These are phyloP conservation scores for Colletotrichum falcatum DNA, from an alignment of 2,329 filamentous ascomycete genomes.

Conservation along the genomic window DNA sequence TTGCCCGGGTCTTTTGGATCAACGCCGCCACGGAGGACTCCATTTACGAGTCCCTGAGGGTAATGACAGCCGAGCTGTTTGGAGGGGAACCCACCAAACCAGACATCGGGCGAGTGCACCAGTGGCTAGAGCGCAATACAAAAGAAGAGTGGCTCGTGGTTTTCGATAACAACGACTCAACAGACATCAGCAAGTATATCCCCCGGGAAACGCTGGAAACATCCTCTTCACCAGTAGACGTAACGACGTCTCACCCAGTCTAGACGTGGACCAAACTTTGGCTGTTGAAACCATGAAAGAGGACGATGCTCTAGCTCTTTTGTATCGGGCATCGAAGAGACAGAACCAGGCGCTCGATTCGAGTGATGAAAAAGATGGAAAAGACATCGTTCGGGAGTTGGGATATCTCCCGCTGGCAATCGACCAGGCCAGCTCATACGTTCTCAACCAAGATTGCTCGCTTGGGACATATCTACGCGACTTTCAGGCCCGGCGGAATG, in stretches of 20 bases:
- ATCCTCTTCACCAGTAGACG: conserved; percentile 47
- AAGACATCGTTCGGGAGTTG: conserved; percentile 41
- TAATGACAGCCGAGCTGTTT: conserved; percentile 34
- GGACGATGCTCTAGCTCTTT: neutral
- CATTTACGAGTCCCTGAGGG: conserved; percentile 43
- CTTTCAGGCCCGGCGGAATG: conserved; percentile 34
- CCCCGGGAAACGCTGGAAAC: conserved; percentile 44
- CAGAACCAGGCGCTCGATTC: neutral
- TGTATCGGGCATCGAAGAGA: neutral
- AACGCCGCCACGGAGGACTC: conserved; percentile 45
- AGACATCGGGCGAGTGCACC: conserved; percentile 32
- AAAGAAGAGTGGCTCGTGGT: conserved; percentile 48
- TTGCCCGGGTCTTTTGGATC: conserved; percentile 47
- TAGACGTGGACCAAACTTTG: neutral
- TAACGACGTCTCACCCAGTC: neutral
- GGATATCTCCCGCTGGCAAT: conserved; percentile 48
- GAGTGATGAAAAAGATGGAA: conserved; percentile 7
- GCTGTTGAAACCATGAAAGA: conserved; percentile 1
- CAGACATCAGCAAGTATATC: conserved; percentile 36
- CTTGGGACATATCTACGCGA: conserved; percentile 40
- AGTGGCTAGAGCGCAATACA: conserved; percentile 39
- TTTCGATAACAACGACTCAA: conserved; percentile 47
- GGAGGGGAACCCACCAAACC: conserved; percentile 11
- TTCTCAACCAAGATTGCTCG: conserved; percentile 19
- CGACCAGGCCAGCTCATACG: conserved; percentile 45